phyloP scores from a whole-genome alignment of 192 early-diverging fungal species.

The Gaertneriomyces semiglobifer region DNA sequence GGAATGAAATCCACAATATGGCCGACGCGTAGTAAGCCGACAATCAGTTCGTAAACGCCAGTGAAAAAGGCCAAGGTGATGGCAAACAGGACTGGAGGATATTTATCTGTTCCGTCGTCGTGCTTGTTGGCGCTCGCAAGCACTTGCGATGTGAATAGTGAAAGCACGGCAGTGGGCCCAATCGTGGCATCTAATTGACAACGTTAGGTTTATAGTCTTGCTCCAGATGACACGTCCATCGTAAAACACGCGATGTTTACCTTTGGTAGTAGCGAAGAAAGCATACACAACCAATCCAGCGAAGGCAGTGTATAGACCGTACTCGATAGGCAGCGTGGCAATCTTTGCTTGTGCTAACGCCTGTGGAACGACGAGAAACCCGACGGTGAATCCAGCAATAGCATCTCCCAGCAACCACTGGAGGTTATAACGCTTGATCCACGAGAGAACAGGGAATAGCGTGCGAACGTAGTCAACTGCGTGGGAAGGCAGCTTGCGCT shows the following conservation, averaged over 20 bases:
- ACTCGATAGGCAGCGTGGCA: slow-evolving; percentile 66
- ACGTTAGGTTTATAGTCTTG: neutral
- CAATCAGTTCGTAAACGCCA: slow-evolving; percentile 64
- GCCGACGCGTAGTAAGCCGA: slow-evolving; percentile 81
- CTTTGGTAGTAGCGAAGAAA: slow-evolving; percentile 69
- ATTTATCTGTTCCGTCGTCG: slow-evolving; percentile 21
- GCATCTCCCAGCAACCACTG: slow-evolving; percentile 66
- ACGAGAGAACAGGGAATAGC: slow-evolving; percentile 49
- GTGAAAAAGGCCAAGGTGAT: slow-evolving; percentile 65
- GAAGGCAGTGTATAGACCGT: slow-evolving; percentile 74
- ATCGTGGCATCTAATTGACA: slow-evolving; percentile 53
- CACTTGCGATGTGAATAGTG: slow-evolving; percentile 70
- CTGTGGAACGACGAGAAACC: slow-evolving; percentile 71
- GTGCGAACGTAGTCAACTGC: slow-evolving; percentile 14
- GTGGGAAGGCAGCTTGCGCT: too few species aligned
- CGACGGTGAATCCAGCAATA: slow-evolving; percentile 71
- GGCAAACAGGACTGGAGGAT: slow-evolving; percentile 47
- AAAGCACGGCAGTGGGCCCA: slow-evolving; percentile 75
- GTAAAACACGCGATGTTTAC: slow-evolving; percentile 16
- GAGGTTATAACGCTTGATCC: slow-evolving; percentile 59
- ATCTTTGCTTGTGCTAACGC: slow-evolving; percentile 70
- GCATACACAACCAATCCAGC: slow-evolving; percentile 67
- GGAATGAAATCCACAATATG: slow-evolving; percentile 86
- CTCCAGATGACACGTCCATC: slow-evolving; percentile 2
- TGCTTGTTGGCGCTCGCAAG: slow-evolving; percentile 28